Evolutionary conservation across 768 basidiomycete species (phyloP).

Genomic region (Naematelia aurantialba): DNA sequence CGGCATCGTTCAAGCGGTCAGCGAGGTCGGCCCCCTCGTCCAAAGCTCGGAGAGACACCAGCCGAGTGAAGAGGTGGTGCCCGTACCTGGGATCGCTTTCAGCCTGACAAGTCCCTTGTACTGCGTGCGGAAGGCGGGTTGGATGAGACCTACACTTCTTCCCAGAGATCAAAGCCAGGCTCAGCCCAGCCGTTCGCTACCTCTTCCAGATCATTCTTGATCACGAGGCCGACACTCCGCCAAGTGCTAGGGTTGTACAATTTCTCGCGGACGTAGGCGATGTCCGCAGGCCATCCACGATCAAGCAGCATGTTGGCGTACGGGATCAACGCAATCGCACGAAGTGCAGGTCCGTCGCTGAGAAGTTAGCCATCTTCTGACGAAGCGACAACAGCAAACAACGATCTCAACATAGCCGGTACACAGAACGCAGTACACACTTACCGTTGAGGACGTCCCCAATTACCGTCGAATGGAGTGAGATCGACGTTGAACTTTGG

Average conservation of each 20-base stretch:
- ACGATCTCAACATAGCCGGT: neutral
- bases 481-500: constrained; percentile 49
- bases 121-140: neutral
- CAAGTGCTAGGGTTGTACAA: constrained; percentile 36
- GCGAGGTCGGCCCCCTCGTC: constrained; percentile 42
- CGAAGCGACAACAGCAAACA: neutral
- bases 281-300: constrained; percentile 34
- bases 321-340: constrained; percentile 44
- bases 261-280: constrained; percentile 28
- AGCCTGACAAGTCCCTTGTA: constrained; percentile 1
- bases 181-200: constrained; percentile 41
- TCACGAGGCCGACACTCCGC: constrained; percentile 27
- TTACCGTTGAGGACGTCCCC: constrained; percentile 50
- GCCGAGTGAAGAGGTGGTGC: constrained; percentile 47
- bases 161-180: constrained; percentile 49
- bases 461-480: constrained; percentile 38
- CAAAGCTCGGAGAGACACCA: constrained; percentile 41
- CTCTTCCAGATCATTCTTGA: constrained; percentile 52
- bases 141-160: constrained; percentile 37
- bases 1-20: constrained; percentile 30
- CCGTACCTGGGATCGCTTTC: constrained; percentile 31
- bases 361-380: neutral
- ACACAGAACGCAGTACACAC: constrained; percentile 1
- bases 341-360: constrained; percentile 49
- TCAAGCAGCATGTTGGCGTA: constrained; percentile 48